phyloP scores from a whole-genome alignment of 2,329 filamentous ascomycete genomes.

The Pestalotiopsis fici region DNA sequence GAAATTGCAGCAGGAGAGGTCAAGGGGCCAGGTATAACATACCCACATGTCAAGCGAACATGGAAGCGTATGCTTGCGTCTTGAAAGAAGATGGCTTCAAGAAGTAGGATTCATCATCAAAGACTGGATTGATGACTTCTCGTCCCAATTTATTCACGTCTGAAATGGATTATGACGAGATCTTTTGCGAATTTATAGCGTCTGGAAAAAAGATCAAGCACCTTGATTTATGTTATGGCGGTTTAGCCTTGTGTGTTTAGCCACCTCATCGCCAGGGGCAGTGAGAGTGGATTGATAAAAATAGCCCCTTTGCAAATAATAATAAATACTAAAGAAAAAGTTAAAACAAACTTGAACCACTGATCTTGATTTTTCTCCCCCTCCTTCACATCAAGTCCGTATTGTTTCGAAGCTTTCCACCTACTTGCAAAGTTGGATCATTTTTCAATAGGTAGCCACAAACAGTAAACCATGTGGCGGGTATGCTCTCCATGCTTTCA shows the following conservation, averaged over 20 bases:
- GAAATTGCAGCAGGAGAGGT: constrained; percentile 24
- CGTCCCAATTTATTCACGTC: not conserved
- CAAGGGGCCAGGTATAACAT: not conserved
- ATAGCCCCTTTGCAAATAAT: not conserved
- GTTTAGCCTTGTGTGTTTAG: not conserved
- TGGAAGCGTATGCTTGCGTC: not conserved
- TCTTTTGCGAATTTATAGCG: not conserved
- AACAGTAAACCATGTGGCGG: too few relatives aligned
- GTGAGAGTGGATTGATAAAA: not conserved
- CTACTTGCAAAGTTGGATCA: too few relatives aligned
- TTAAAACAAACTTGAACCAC: not conserved
- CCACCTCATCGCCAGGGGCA: not conserved
- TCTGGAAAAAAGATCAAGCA: not conserved
- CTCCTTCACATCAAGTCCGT: too few relatives aligned
- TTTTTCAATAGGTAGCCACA: too few relatives aligned
- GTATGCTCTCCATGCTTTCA: too few relatives aligned
- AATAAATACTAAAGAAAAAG: not conserved
- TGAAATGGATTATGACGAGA: not conserved
- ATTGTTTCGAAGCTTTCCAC: too few relatives aligned
- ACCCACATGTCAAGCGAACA: not conserved
- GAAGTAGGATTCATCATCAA: not conserved
- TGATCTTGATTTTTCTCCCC: too few relatives aligned
- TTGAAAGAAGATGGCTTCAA: not conserved
- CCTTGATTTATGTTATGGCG: not conserved
- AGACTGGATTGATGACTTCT: not conserved